phyloP scores from a whole-genome alignment of 768 basidiomycete genomes.

The Phanerochaete carnosa region DNA sequence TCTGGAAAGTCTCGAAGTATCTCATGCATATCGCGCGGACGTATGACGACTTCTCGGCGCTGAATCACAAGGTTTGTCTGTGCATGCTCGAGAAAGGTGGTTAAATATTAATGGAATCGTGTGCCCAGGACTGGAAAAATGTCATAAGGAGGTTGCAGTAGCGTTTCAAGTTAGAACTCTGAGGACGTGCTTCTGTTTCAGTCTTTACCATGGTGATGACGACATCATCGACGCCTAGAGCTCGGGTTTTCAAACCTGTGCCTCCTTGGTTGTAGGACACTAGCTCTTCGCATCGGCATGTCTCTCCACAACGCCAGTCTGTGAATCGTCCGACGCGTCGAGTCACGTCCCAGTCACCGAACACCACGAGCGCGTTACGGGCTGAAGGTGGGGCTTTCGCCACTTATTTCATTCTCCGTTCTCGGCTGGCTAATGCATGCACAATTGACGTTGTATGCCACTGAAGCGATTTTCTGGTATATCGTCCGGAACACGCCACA shows the following conservation, averaged over 20 bases:
- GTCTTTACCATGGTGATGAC: neutral
- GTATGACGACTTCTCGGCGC: conserved; percentile 53
- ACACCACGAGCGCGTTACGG: neutral
- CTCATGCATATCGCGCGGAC: conserved; percentile 58
- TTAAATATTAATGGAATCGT: neutral
- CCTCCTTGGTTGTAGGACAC: no score
- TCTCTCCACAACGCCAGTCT: neutral
- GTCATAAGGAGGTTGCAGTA: conserved; percentile 38
- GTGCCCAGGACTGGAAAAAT: conserved; percentile 48
- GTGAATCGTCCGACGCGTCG: neutral
- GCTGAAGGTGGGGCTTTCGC: neutral
- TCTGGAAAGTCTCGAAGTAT: conserved; percentile 62
- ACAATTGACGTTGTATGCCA: neutral
- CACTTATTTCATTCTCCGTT: neutral
- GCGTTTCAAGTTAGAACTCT: neutral
- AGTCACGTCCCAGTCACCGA: neutral
- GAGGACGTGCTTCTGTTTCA: neutral
- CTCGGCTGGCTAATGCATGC: neutral
- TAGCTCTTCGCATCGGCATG: neutral
- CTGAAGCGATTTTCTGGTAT: neutral
- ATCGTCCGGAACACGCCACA: neutral
- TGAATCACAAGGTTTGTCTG: conserved; percentile 61
- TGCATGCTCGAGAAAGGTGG: neutral
- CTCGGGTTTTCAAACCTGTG: neutral
- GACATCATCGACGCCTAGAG: neutral